A percentile compares a stretch with the other conserved stretches of the same genome.
These are phyloP conservation scores for Lachancea sp. DNA, from an alignment of 805 yeast genomes.

Conservation along the genomic window DNA sequence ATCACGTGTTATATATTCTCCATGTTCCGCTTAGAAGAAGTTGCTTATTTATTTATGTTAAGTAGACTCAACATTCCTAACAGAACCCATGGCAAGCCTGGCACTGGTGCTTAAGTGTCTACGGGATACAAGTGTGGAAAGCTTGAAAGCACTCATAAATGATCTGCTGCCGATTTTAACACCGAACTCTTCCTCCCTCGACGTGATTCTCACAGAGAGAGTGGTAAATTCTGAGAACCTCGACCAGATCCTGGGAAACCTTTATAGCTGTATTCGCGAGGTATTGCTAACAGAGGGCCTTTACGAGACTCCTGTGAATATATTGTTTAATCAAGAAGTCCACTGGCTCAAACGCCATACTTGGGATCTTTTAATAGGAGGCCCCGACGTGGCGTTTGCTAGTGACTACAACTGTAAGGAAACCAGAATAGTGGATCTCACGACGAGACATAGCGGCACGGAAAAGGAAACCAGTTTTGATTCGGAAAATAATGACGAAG, in stretches of 20 bases:
- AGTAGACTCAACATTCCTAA: too few relatives aligned
- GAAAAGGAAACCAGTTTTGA: background rate
- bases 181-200: constrained; percentile 9
- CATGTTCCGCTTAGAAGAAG: too few relatives aligned
- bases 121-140: background rate
- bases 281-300: constrained; percentile 15
- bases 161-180: background rate
- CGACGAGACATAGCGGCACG: background rate
- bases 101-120: constrained; percentile 2
- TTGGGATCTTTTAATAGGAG: constrained; percentile 3
- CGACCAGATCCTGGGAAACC: constrained; percentile 25
- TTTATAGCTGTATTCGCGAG: constrained; percentile 27
- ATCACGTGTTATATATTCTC: too few relatives aligned
- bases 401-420: constrained; percentile 1
- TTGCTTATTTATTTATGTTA: too few relatives aligned
- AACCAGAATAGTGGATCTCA: constrained; percentile 4
- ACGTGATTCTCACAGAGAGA: constrained; percentile 18
- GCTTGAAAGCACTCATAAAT: background rate
- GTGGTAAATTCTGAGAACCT: constrained; percentile 19
- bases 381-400: background rate
- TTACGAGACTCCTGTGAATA: constrained; percentile 23
- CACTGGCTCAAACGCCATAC: background rate
- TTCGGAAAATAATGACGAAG: constrained; percentile 20
- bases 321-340: constrained; percentile 13
- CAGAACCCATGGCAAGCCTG: background rate